Conservation (phyloP, 2,329 filamentous ascomycete genomes). For the Fusarium sp. region DNA sequence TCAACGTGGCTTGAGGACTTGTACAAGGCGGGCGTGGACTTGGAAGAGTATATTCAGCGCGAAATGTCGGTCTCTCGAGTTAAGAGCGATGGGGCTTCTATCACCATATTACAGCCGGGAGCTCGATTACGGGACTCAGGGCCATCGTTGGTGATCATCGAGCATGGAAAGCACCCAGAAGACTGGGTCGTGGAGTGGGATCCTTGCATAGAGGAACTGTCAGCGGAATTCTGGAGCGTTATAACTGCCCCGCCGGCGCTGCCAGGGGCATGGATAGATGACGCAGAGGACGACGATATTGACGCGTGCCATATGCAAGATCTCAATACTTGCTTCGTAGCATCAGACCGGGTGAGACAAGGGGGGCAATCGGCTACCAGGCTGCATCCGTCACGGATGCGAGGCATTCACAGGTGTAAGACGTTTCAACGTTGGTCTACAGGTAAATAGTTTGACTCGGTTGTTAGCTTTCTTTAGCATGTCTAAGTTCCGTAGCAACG, state of each 20-base stretch:
- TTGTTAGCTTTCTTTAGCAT: too few relatives aligned
- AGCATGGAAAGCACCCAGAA: neutral
- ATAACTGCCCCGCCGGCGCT: neutral
- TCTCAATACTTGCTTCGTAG: neutral
- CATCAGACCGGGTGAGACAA: neutral
- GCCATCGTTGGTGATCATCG: neutral
- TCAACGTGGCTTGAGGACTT: constrained; percentile 2
- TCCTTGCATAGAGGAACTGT: neutral
- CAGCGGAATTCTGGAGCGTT: neutral
- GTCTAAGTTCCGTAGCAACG: too few relatives aligned
- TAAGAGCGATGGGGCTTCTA: too few relatives aligned
- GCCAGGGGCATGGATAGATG: constrained; percentile 1
- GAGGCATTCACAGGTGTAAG: neutral
- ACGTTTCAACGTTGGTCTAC: too few relatives aligned
- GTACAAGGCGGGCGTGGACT: neutral
- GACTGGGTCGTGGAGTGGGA: neutral
- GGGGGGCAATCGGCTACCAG: neutral
- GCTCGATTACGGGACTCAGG: neutral
- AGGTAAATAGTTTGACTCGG: too few relatives aligned
- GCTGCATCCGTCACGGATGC: too few relatives aligned
- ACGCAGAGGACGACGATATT: neutral
- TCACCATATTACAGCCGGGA: neutral
- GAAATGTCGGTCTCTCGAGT: neutral
- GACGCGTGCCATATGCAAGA: neutral
- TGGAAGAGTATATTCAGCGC: neutral